Evolutionary conservation across 768 basidiomycete genomes (phyloP).

Genomic region (Amanita subjunquillea): DNA sequence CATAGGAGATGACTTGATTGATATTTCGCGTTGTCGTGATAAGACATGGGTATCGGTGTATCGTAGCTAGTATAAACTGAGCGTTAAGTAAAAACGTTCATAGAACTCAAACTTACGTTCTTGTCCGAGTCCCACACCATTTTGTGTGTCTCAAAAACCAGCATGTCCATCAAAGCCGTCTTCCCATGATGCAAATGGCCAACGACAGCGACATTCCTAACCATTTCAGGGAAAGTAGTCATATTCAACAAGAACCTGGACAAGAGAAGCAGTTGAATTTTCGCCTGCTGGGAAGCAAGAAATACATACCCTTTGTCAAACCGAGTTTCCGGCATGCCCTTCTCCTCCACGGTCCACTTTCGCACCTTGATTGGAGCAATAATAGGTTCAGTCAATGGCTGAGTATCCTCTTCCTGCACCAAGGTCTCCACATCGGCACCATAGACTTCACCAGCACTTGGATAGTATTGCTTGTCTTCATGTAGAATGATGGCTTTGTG

Average conservation of each 20-base stretch:
- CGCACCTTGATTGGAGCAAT: conserved; percentile 91
- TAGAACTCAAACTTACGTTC: conserved; percentile 42
- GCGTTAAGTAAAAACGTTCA: neutral
- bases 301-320: conserved; percentile 84
- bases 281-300: neutral
- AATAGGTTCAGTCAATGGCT: conserved; percentile 91
- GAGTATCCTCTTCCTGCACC: conserved; percentile 97
- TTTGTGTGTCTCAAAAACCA: conserved; percentile 94
- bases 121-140: conserved; percentile 88
- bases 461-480: conserved; percentile 98
- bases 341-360: conserved; percentile 92
- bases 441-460: conserved; percentile 85
- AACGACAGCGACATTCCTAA: conserved; percentile 92
- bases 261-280: neutral
- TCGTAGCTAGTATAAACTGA: conserved; percentile 47
- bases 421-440: conserved; percentile 91
- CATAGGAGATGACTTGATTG: conserved; percentile 96
- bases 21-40: conserved; percentile 82
- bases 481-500: conserved; percentile 85
- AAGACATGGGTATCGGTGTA: conserved; percentile 95
- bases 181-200: conserved; percentile 98
- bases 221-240: conserved; percentile 86
- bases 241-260: conserved; percentile 87
- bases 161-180: conserved; percentile 94
- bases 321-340: conserved; percentile 92